These are phyloP conservation scores for Fremontodendron californicum DNA, from an alignment of 345 rosid genomes.

Conservation along the genomic window DNA sequence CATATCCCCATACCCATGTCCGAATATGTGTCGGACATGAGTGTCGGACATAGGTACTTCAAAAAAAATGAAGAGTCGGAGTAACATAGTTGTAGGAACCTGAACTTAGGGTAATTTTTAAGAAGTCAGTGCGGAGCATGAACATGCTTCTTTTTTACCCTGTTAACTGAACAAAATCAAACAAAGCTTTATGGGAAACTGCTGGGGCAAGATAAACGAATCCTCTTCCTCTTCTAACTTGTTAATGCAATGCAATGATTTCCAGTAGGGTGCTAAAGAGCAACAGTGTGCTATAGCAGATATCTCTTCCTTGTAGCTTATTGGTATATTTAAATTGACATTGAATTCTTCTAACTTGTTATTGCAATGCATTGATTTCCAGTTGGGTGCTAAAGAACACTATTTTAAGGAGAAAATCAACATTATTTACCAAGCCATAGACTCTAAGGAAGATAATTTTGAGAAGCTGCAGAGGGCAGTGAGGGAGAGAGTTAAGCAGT, in stretches of 20 bases:
- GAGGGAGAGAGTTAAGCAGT: slow-evolving; percentile 22
- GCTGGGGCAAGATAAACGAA: background rate
- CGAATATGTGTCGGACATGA: too few relatives aligned
- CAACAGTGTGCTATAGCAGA: slow-evolving; percentile 8
- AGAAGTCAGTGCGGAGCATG: background rate
- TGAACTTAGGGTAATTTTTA: background rate
- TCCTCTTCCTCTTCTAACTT: background rate
- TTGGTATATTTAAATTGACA: background rate
- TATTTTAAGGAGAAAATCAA: slow-evolving; percentile 39
- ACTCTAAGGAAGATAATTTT: slow-evolving; percentile 33
- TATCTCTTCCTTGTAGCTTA: background rate
- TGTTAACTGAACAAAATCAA: background rate
- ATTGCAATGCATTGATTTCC: background rate
- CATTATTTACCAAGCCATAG: slow-evolving; percentile 20
- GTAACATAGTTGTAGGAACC: too few relatives aligned
- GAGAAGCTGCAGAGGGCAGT: slow-evolving; percentile 35
- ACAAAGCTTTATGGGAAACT: background rate
- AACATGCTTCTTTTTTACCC: background rate
- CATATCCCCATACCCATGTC: too few relatives aligned
- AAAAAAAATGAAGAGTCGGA: too few relatives aligned
- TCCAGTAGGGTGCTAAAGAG: slow-evolving; percentile 36
- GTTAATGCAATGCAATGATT: background rate
- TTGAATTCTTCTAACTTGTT: background rate
- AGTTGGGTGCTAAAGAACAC: slow-evolving; percentile 40
- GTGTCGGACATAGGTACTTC: too few relatives aligned